phyloP scores from a whole-genome alignment of 1,284 basidiomycete species.

The Rhodotorula sp. region DNA sequence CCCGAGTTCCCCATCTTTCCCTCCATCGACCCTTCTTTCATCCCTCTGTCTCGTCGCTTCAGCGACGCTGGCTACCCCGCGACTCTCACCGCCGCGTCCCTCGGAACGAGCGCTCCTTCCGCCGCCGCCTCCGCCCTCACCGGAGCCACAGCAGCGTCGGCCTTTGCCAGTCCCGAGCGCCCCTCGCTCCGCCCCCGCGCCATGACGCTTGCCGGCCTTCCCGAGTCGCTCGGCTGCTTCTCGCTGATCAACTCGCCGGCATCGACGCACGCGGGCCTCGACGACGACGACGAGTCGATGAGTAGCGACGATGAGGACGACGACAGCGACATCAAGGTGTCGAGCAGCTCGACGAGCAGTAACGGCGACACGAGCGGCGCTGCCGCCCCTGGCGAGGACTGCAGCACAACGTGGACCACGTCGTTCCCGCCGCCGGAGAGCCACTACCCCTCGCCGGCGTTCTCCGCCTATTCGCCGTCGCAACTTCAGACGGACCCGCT shows the following conservation, averaged over 20 bases:
- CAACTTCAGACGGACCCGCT: constrained; percentile 29
- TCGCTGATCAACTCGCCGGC: constrained; percentile 38
- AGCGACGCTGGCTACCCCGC: constrained; percentile 33
- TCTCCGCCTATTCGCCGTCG: constrained; percentile 33
- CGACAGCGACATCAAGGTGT: constrained; percentile 20
- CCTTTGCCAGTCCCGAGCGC: background rate
- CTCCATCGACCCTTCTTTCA: constrained; percentile 32
- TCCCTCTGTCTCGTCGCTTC: constrained; percentile 34
- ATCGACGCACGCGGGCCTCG: constrained; percentile 4
- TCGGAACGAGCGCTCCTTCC: constrained; percentile 9
- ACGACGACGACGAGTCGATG: constrained; percentile 3
- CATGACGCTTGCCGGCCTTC: constrained; percentile 35
- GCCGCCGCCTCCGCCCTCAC: constrained; percentile 15
- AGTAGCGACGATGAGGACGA: constrained; percentile 7
- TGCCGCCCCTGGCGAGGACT: background rate
- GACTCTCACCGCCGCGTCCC: constrained; percentile 17
- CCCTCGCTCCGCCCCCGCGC: constrained; percentile 26
- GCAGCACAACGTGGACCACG: background rate
- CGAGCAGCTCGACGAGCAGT: constrained; percentile 13
- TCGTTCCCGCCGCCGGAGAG: constrained; percentile 23
- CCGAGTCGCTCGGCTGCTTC: constrained; percentile 39
- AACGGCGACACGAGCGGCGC: constrained; percentile 6
- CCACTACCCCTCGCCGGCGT: constrained; percentile 39
- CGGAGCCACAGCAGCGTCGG: constrained; percentile 10
- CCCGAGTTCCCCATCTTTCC: constrained; percentile 17